Percentiles rank a stretch among this genome's conserved stretches.
phyloP scores from a whole-genome alignment of 208 protist species.

The Acanthamoeba rhysodes region DNA sequence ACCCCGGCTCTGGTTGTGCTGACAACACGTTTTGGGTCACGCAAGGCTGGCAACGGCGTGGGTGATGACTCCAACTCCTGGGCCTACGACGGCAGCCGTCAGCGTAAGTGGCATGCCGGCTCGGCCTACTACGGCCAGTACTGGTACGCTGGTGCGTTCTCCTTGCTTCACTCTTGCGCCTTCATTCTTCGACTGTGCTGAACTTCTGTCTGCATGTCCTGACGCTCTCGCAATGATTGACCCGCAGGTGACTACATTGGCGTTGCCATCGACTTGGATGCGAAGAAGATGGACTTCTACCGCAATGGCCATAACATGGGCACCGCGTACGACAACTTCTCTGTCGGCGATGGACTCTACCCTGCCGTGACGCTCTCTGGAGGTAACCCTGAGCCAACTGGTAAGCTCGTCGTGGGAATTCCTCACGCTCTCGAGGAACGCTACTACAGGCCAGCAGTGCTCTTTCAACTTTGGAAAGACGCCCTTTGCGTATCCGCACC shows the following conservation, averaged over 20 bases:
- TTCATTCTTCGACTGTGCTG: neutral
- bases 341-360: conserved; percentile 8
- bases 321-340: conserved; percentile 10
- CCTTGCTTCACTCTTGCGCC: neutral
- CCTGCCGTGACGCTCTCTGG: conserved; percentile 15
- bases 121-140: conserved; percentile 68
- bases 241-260: conserved; percentile 24
- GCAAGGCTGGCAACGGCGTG: conserved; percentile 52
- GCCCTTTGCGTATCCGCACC: neutral
- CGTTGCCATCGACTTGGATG: conserved; percentile 26
- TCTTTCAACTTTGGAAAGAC: conserved; percentile 50
- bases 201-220: neutral
- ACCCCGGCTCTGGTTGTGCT: too few relatives aligned
- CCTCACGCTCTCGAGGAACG: neutral
- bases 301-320: conserved; percentile 36
- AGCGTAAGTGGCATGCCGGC: conserved; percentile 41
- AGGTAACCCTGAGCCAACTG: neutral
- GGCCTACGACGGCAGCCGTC: conserved; percentile 63
- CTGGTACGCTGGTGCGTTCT: conserved; percentile 39
- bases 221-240: neutral
- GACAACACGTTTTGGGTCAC: neutral
- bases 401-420: neutral
- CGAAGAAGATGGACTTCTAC: conserved; percentile 62
- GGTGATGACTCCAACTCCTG: conserved; percentile 46
- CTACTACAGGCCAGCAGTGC: neutral